A percentile compares a stretch with the other conserved stretches of the same genome.
phyloP scores from a whole-genome alignment of 148 eudicot species.

The Pouteria glomerata region DNA sequence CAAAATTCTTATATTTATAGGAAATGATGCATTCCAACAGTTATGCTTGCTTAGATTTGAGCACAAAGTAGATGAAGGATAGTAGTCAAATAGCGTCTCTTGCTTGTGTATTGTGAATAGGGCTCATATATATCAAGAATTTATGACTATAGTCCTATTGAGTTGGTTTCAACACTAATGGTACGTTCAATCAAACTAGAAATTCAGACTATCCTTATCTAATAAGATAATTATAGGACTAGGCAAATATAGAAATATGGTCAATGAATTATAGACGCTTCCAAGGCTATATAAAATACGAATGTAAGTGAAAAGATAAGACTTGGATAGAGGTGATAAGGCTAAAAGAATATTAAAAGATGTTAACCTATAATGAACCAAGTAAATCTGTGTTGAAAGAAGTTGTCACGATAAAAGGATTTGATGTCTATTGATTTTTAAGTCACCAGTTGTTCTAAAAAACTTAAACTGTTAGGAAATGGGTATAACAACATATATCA shows the following conservation, averaged over 20 bases:
- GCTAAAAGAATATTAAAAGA: too few relatives aligned
- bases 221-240: background rate
- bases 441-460: too few relatives aligned
- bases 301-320: background rate
- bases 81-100: background rate
- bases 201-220: background rate
- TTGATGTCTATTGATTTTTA: too few relatives aligned
- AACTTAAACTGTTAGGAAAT: too few relatives aligned
- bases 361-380: too few relatives aligned
- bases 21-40: background rate
- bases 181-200: background rate
- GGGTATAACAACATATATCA: too few relatives aligned
- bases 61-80: background rate
- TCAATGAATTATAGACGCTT: background rate
- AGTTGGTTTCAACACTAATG: background rate
- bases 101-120: background rate
- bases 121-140: background rate
- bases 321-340: too few relatives aligned
- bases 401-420: too few relatives aligned
- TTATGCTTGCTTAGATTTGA: too few relatives aligned
- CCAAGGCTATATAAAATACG: background rate
- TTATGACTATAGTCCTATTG: too few relatives aligned
- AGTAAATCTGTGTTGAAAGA: too few relatives aligned
- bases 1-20: background rate
- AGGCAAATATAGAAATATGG: background rate